phyloP scores from a whole-genome alignment of 208 protist species.

The Angomonas ambiguus region DNA sequence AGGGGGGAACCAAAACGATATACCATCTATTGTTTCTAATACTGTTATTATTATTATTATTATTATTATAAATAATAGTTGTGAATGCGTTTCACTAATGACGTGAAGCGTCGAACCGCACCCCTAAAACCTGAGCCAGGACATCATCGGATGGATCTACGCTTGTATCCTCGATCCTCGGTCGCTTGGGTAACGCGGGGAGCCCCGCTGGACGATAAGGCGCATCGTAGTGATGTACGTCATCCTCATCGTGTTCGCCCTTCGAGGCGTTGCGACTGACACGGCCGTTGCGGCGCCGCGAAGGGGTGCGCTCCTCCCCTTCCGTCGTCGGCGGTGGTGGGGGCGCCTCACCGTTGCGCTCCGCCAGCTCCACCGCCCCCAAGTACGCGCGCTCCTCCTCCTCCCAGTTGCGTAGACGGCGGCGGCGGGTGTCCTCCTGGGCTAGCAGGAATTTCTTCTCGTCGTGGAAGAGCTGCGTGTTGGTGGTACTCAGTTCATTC shows the following conservation, averaged over 20 bases:
- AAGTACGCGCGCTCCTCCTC: slow-evolving; percentile 56
- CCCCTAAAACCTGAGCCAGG: background rate
- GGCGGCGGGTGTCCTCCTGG: slow-evolving; percentile 48
- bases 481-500: slow-evolving; percentile 57
- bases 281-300: background rate
- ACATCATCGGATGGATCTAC: too few relatives aligned
- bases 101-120: too few relatives aligned
- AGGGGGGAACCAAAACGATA: background rate
- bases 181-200: background rate
- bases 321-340: too few relatives aligned
- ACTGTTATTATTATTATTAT: background rate
- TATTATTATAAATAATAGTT: background rate
- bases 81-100: too few relatives aligned
- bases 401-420: slow-evolving; percentile 67
- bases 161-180: too few relatives aligned
- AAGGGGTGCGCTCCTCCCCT: background rate
- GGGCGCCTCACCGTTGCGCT: too few relatives aligned
- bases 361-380: slow-evolving; percentile 30
- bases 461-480: slow-evolving; percentile 68
- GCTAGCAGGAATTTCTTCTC: slow-evolving; percentile 48
- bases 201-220: slow-evolving; percentile 9
- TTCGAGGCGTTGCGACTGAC: background rate
- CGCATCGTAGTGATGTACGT: slow-evolving; percentile 7
- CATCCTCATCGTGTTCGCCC: too few relatives aligned
- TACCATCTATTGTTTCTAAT: slow-evolving; percentile 14